Evolutionary conservation across 2,329 filamentous ascomycete species (phyloP), one percentile per base, ranked within the genome.

Genomic region (Pseudogymnoascus sp.): DNA sequence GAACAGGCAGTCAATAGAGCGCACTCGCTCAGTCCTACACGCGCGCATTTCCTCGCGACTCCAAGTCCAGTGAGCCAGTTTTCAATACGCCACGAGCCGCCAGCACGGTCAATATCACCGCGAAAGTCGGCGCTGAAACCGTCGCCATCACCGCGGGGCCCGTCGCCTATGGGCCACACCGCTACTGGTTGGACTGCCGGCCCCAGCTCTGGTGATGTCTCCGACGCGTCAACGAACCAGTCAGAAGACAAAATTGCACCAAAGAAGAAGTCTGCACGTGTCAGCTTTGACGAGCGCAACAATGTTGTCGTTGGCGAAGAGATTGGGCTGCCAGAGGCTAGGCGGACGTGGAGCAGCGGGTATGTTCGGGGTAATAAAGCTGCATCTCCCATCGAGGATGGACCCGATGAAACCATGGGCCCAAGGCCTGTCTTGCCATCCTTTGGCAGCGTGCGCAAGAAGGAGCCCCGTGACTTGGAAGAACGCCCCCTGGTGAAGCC

Each of bases 201-300:
- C n/a, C 60, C 58, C 39, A 35, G 9, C 59, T 66, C 67, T 35
- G 70, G 68, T 10, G 66, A 68, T 13, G 67, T 70, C 5, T 66
- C 71, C 2, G 65, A 66, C 18, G 59, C 36, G 13, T 42, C 35
- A 8, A 59, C 58, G 35, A 40, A 59, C 13, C 48, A 21, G 18
- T 62, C 67, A 5, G 69, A 71, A 8, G 67, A 69, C 4, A 60
- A 63, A 36, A 29, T 63, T 10, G 59, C 65, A 1, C 68, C 74
- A 15, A 78, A 83, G 63, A 90, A 85, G 74, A 90, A 87, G 73
- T 82, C 80, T 39, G 82, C 83, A 1, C 80, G 89, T 25, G 89
- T 92, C 55, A 96, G 91, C 74, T 97, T 92, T 70, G 87, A 90
- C 65, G 87, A 90, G 59, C 80, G 82, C 35, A 79, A 75, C n/a